Conservation (phyloP, 306 rosid species). For the Prunus davidiana region DNA sequence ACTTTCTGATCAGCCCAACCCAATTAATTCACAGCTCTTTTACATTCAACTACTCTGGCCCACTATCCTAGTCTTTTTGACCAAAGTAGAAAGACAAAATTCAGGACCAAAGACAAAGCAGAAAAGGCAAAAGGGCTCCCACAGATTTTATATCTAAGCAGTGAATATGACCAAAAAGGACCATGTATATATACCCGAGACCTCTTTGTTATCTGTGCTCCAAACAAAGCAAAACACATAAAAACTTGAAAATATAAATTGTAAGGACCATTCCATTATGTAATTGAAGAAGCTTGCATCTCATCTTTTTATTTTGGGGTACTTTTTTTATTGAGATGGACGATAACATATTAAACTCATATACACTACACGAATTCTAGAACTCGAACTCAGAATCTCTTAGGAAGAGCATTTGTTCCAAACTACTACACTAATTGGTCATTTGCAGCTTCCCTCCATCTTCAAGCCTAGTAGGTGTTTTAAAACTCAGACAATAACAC, state of each 20-base stretch:
- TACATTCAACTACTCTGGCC: constrained; percentile 14
- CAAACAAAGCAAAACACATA: background rate
- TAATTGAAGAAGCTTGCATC: no score
- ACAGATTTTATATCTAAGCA: constrained; percentile 1
- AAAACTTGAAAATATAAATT: background rate
- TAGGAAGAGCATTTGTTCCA: no score
- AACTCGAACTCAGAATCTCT: no score
- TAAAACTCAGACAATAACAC: no score
- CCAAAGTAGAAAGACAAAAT: constrained; percentile 21
- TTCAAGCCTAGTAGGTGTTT: no score
- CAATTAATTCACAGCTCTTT: background rate
- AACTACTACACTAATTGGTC: rapidly evolving
- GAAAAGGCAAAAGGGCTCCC: constrained; percentile 40
- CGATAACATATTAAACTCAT: rapidly evolving
- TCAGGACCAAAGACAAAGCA: constrained; percentile 35
- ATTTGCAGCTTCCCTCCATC: no score
- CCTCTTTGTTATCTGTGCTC: background rate
- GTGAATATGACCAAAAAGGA: background rate
- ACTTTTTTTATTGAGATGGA: no score
- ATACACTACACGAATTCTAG: rapidly evolving
- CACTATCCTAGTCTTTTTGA: constrained; percentile 19
- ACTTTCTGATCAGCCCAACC: background rate
- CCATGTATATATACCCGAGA: background rate
- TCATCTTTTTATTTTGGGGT: no score
- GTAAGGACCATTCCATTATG: no score